Conservation (phyloP, 208 protist species). For the Acanthamoeba culbertsoni region DNA sequence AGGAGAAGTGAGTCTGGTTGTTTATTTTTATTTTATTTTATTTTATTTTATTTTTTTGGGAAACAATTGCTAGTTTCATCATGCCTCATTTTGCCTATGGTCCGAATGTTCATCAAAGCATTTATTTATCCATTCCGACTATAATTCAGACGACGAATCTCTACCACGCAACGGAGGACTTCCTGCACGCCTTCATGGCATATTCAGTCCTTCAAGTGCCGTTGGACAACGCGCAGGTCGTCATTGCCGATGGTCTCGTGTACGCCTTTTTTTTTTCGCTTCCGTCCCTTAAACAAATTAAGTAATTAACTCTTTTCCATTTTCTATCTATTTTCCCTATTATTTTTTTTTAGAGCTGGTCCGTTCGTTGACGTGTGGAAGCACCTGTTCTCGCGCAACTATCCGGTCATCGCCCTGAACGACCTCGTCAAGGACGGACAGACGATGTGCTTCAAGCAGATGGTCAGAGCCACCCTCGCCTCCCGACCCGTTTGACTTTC, state of each 20-base stretch:
- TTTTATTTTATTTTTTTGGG: neutral
- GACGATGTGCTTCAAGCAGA: neutral
- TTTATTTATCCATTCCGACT: no score
- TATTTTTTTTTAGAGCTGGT: neutral
- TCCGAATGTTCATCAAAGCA: no score
- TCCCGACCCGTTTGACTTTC: neutral
- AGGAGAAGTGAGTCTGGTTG: no score
- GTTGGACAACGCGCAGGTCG: neutral
- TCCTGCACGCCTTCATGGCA: neutral
- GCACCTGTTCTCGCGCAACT: conserved; percentile 5
- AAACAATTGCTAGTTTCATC: no score
- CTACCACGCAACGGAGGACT: conserved; percentile 19
- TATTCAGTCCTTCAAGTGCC: neutral
- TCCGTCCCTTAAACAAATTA: neutral
- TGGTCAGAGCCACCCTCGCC: neutral
- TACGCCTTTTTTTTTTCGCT: neutral
- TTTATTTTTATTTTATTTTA: neutral
- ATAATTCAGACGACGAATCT: conserved; percentile 57
- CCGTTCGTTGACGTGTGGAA: conserved; percentile 18
- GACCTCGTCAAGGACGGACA: neutral
- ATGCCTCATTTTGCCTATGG: neutral
- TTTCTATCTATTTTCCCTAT: neutral
- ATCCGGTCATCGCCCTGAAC: neutral
- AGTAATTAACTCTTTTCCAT: no score
- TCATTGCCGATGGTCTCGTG: conserved; percentile 53